Evolutionary conservation across 768 basidiomycete species (phyloP), one percentile per base, ranked within the genome.

Genomic region (Tylopilus subfusipes): DNA sequence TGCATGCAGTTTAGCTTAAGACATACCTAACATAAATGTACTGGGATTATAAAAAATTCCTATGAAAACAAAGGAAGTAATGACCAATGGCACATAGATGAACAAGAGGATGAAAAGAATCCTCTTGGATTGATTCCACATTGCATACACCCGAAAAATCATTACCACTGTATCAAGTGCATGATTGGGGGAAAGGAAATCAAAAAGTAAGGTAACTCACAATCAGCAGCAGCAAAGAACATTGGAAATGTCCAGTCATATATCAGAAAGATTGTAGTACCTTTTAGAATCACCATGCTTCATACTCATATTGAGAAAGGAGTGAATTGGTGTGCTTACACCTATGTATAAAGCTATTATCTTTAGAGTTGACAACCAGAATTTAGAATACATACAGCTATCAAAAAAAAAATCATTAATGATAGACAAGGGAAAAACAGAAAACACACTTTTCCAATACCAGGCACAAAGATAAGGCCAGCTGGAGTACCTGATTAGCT

Each of bases 21-120:
- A 60, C 46, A 25, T n/a, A 61, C 60, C 19, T 39, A 39, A 39
- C n/a, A 57, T 18, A 22, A 52, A n/a, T 18, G 38, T 42, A 18
- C 19, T 31, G 13, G 57, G 54, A 24, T 54, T 42, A 29, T 45
- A 27, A 29, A 48, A 52, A 8, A 60, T 42, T 8, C 51, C 51
- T n/a, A 29, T 3, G 8, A 53, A 18, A 16, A 57, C 18, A 7
- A 38, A 21, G 21, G 39, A 40, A 21, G 18, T n/a, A 16, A 40
- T 21, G 39, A 40, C 39, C 21, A 22, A 21, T 40, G 21, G 39
- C 8, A 40, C 21, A 13, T 40, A 40, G 13, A 40, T 40, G 21
- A 40, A 11, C 39, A 40, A 22, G 39, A 40, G 12, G 21, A 22
- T 8, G 7, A 22, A 40, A 13, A 40, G 39, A 12, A 40, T 40